Evolutionary conservation across 2,329 filamentous ascomycete species (phyloP).

Genomic region (Aspergillus jensenii): DNA sequence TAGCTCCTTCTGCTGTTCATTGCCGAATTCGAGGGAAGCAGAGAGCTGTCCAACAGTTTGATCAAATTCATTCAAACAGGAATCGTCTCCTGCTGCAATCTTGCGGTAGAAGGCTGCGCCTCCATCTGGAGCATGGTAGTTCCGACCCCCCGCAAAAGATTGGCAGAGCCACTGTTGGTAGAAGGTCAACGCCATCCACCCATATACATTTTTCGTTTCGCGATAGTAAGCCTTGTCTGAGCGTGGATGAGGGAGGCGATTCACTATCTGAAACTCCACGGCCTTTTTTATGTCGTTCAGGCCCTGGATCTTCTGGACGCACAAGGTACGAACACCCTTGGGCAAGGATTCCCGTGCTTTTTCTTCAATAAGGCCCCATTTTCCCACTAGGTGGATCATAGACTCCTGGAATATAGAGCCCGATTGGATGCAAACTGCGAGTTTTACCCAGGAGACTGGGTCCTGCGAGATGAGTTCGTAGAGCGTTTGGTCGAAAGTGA

Average conservation of each 20-base stretch:
- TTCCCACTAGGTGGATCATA: conserved; percentile 31
- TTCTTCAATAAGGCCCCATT: conserved; percentile 25
- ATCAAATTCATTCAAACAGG: conserved; percentile 43
- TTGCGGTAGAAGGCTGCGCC: conserved; percentile 48
- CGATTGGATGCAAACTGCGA: conserved; percentile 48
- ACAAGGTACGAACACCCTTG: conserved; percentile 20
- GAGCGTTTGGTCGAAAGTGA: conserved; percentile 46
- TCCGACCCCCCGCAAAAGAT: conserved; percentile 39
- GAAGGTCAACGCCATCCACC: conserved; percentile 13
- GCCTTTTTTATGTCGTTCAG: conserved; percentile 25
- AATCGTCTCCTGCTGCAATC: conserved; percentile 38
- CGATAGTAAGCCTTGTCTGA: neutral
- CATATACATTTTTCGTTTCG: neutral
- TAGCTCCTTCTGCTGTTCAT: conserved; percentile 23
- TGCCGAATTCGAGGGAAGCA: conserved; percentile 27
- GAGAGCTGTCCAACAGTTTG: conserved; percentile 25
- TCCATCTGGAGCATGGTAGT: conserved; percentile 42
- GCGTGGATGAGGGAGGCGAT: conserved; percentile 23
- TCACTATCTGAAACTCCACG: conserved; percentile 28
- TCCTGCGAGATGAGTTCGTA: conserved; percentile 45
- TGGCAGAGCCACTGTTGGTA: conserved; percentile 48
- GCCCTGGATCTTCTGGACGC: conserved; percentile 24
- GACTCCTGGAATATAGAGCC: conserved; percentile 38
- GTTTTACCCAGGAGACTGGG: conserved; percentile 48
- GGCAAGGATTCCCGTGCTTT: conserved; percentile 20